These are phyloP conservation scores for Trichoderma endophyticum DNA, from an alignment of 2,329 filamentous ascomycete species.

Conservation along the genomic window DNA sequence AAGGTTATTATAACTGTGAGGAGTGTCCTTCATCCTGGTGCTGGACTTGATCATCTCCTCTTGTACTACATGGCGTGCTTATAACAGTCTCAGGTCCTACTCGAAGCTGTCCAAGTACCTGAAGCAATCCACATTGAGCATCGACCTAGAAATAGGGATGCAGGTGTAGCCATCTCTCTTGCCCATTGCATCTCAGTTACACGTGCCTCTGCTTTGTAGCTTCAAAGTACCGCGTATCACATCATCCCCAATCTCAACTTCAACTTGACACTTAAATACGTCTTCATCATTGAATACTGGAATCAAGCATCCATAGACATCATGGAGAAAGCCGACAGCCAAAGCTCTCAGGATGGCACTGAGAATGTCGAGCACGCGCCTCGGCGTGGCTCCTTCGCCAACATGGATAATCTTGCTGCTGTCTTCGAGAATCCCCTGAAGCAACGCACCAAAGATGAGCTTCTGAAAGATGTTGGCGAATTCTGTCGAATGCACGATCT, in stretches of 20 bases:
- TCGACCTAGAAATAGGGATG: not conserved
- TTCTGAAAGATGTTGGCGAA: slow-evolving; percentile 15
- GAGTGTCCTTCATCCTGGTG: not conserved
- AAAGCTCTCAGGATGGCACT: slow-evolving; percentile 9
- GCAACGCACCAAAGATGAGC: slow-evolving; percentile 17
- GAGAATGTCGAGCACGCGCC: slow-evolving; percentile 15
- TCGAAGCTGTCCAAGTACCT: not conserved
- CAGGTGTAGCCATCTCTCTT: not conserved
- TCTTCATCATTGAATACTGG: not conserved
- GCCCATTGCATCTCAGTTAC: not conserved
- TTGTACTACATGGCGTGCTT: not conserved
- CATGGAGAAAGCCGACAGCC: slow-evolving; percentile 5
- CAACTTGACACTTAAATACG: not conserved
- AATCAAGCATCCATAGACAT: not conserved
- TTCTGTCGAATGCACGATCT: slow-evolving; percentile 37
- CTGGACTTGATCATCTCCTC: not conserved
- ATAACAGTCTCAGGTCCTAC: not conserved
- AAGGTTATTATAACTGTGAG: not conserved
- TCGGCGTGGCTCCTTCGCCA: slow-evolving; percentile 17
- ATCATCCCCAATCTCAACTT: not conserved
- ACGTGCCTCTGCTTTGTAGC: not conserved
- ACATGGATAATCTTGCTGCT: slow-evolving; percentile 18
- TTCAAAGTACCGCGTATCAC: not conserved
- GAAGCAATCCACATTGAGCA: not conserved
- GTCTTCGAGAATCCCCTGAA: slow-evolving; percentile 21